These are phyloP conservation scores for Mycena indigotica DNA, from an alignment of 768 basidiomycete species.

Conservation along the genomic window DNA sequence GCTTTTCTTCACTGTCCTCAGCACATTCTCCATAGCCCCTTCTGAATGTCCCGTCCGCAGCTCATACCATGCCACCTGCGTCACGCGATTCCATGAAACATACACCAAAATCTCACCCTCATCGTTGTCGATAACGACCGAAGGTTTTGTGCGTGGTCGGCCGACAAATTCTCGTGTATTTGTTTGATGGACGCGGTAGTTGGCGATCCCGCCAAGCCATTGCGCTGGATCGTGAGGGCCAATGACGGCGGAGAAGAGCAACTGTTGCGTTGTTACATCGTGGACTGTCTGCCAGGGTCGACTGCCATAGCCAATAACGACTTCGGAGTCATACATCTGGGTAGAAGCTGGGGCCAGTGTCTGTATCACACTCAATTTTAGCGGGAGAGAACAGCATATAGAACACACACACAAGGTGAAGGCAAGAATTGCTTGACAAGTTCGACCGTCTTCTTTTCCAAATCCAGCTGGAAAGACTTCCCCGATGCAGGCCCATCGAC, in stretches of 20 bases:
- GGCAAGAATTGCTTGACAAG: conserved; percentile 10
- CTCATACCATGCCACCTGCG: conserved; percentile 8
- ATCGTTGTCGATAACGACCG: not conserved
- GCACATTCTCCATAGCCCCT: not conserved
- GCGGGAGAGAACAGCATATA: not conserved
- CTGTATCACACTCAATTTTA: not conserved
- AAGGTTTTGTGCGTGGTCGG: conserved; percentile 13
- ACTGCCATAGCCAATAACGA: conserved; percentile 14
- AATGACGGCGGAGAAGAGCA: conserved; percentile 17
- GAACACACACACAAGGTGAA: conserved; percentile 8
- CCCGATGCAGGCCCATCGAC: conserved; percentile 11
- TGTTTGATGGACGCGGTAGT: conserved; percentile 11
- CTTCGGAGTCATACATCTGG: conserved; percentile 9
- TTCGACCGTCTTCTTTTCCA: conserved; percentile 8
- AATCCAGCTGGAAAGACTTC: conserved; percentile 14
- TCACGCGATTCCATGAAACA: conserved; percentile 25
- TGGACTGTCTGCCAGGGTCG: conserved; percentile 7
- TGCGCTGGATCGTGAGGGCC: conserved; percentile 11
- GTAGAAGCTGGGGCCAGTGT: conserved; percentile 1
- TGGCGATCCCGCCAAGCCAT: conserved; percentile 7
- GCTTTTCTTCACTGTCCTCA: not conserved
- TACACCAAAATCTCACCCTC: not conserved
- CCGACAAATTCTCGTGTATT: conserved; percentile 10
- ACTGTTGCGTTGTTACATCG: not conserved
- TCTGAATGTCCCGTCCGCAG: conserved; percentile 6